Evolutionary conservation across 352 stramenopile species (phyloP).

Genomic region (Pythium apleroticum): DNA sequence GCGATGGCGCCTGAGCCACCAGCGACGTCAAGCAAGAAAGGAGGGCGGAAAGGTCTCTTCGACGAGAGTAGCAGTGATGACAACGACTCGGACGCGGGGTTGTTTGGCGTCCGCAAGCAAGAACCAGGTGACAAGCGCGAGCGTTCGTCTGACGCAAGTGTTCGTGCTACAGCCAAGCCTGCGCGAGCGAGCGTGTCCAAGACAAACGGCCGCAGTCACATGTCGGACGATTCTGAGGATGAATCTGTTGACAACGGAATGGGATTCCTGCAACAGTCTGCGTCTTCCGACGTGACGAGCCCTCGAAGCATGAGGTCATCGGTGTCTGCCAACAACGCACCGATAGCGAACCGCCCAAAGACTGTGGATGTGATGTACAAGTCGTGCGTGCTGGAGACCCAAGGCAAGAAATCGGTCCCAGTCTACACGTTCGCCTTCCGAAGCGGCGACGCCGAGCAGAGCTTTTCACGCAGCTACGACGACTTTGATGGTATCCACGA

Average conservation of each 20-base stretch:
- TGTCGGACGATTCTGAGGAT: conserved; percentile 14
- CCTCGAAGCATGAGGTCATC: conserved; percentile 21
- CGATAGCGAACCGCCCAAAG: conserved; percentile 15
- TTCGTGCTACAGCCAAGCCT: background rate
- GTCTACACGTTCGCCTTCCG: conserved; percentile 74
- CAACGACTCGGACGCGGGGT: conserved; percentile 41
- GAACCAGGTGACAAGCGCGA: background rate
- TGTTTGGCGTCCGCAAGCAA: conserved; percentile 46
- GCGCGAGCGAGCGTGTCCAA: background rate
- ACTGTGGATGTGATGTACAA: conserved; percentile 44
- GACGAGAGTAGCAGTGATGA: conserved; percentile 72
- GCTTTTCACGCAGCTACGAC: conserved; percentile 62
- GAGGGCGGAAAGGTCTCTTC: conserved; percentile 69
- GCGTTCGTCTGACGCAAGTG: background rate
- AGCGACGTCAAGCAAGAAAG: conserved; percentile 26
- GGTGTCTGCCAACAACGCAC: conserved; percentile 8
- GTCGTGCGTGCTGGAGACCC: conserved; percentile 51
- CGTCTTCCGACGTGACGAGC: conserved; percentile 18
- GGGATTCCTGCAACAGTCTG: conserved; percentile 3
- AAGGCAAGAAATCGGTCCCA: conserved; percentile 61
- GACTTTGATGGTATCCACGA: conserved; percentile 74
- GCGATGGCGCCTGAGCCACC: conserved; percentile 38
- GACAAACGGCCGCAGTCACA: background rate
- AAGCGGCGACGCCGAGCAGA: conserved; percentile 38
- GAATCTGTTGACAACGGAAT: conserved; percentile 8